Conservation (phyloP, 2,329 filamentous ascomycete genomes). For the Elsinoe batatas region DNA sequence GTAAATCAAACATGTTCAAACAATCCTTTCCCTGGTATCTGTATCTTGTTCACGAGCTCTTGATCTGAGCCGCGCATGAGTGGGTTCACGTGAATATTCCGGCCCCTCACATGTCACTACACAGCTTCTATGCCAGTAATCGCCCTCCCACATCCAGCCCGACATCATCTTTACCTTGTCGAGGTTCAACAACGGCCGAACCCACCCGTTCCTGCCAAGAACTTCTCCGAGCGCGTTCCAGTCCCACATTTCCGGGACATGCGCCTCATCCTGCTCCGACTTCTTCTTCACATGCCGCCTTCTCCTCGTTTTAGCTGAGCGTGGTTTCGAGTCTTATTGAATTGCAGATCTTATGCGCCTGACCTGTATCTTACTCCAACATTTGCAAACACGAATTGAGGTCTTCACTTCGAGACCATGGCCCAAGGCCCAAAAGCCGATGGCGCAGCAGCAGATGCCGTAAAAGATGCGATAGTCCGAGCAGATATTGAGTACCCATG, state of each 20-base stretch:
- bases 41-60: background rate
- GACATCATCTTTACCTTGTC: too few relatives aligned
- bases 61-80: background rate
- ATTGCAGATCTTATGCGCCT: background rate
- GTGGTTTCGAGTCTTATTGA: background rate
- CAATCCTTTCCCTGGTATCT: background rate
- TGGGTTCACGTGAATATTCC: background rate
- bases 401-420: background rate
- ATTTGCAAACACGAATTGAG: background rate
- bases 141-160: too few relatives aligned
- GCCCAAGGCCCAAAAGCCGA: background rate
- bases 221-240: background rate
- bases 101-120: background rate
- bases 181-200: background rate
- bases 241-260: conserved; percentile 1
- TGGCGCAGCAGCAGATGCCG: background rate
- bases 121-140: background rate
- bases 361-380: background rate
- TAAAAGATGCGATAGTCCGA: background rate
- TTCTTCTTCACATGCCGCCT: conserved; percentile 1
- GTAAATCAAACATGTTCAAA: conserved; percentile 9
- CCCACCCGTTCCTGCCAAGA: conserved; percentile 6
- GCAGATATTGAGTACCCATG: conserved; percentile 37
- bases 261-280: background rate
- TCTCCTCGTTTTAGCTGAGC: background rate